Percentiles rank a stretch among this genome's conserved stretches.
These are phyloP conservation scores for Cyclotella atomus DNA, from an alignment of 108 stramenopile genomes.

Conservation along the genomic window DNA sequence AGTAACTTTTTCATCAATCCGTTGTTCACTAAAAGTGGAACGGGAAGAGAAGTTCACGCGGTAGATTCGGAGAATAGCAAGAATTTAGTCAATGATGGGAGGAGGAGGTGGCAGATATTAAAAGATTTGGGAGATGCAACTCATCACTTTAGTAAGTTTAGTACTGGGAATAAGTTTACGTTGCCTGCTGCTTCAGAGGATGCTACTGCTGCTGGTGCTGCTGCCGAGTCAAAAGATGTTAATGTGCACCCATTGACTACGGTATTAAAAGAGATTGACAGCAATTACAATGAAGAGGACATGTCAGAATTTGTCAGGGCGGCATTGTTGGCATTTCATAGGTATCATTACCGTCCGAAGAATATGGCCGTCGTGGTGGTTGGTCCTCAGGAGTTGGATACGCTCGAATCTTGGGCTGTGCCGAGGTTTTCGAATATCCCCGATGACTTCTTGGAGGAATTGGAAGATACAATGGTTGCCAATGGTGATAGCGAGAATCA, in stretches of 20 bases:
- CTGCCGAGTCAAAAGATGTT: not conserved
- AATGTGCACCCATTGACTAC: constrained; percentile 22
- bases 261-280: constrained; percentile 25
- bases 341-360: constrained; percentile 78
- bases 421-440: constrained; percentile 67
- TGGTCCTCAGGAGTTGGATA: constrained; percentile 80
- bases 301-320: constrained; percentile 60
- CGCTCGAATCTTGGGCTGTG: constrained; percentile 75
- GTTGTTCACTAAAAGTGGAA: constrained; percentile 77
- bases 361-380: constrained; percentile 80
- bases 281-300: constrained; percentile 42
- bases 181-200: constrained; percentile 47
- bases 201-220: not conserved
- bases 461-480: constrained; percentile 4
- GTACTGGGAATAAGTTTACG: constrained; percentile 79
- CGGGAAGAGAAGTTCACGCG: constrained; percentile 82
- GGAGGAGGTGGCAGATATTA: constrained; percentile 81
- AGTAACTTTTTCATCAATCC: constrained; percentile 80
- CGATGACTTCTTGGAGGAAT: constrained; percentile 34
- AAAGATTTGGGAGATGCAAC: constrained; percentile 68
- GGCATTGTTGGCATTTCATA: constrained; percentile 81
- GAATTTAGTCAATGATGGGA: constrained; percentile 76
- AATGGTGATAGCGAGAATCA: not conserved
- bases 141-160: constrained; percentile 87
- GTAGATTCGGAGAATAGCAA: constrained; percentile 91